Evolutionary conservation across 129 eudicot genomes (phyloP).

Genomic region (Daucus carota): DNA sequence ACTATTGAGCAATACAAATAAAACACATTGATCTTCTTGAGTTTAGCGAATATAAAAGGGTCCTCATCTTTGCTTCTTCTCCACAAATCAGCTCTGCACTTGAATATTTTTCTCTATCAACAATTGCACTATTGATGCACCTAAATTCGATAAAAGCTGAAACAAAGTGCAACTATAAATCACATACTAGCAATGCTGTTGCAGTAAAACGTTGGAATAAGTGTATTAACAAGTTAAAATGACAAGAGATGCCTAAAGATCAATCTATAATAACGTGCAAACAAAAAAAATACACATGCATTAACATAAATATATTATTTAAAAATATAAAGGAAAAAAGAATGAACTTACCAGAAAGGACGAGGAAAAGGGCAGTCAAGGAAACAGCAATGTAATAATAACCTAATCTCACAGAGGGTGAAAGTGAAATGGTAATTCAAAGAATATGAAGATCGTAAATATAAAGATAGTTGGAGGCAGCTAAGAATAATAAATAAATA

Average conservation of each 20-base stretch:
- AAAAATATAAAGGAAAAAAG: slow-evolving; percentile 10
- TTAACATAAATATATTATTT: background rate
- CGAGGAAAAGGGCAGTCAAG: slow-evolving; percentile 40
- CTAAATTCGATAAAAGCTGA: slow-evolving; percentile 34
- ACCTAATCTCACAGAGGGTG: background rate
- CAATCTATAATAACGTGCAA: background rate
- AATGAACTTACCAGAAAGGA: slow-evolving; percentile 34
- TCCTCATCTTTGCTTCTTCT: slow-evolving; percentile 37
- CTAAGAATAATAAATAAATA: background rate
- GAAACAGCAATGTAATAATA: slow-evolving; percentile 9
- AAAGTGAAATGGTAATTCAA: background rate
- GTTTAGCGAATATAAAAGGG: slow-evolving; percentile 24
- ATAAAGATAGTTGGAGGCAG: slow-evolving; percentile 1
- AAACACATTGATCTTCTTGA: slow-evolving; percentile 29
- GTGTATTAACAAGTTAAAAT: background rate
- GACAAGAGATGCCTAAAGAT: background rate
- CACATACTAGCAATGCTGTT: slow-evolving; percentile 1
- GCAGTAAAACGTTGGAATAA: too few species aligned
- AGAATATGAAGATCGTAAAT: background rate
- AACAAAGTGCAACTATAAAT: background rate
- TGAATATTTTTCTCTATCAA: slow-evolving; percentile 21
- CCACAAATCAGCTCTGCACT: slow-evolving; percentile 10
- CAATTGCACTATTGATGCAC: slow-evolving; percentile 16
- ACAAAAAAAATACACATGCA: background rate
- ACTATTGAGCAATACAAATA: slow-evolving; percentile 19